Conservation (phyloP, 441 rosid genomes). For the Adansonia rubrostipa region DNA sequence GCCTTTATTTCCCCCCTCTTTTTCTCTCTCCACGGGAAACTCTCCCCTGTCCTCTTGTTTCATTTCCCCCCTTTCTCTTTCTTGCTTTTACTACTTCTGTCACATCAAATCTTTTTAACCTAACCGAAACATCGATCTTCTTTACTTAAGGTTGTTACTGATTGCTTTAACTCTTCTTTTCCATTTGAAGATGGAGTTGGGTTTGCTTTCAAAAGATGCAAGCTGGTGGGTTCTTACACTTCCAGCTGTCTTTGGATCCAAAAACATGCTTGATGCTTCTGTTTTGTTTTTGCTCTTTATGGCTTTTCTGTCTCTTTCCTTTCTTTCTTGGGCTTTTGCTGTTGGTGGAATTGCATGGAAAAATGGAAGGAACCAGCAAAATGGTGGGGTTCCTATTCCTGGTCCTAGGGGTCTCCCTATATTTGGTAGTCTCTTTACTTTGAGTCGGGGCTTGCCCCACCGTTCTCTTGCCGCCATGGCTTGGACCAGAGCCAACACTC, state of each 20-base stretch:
- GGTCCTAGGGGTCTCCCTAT: conserved; percentile 63
- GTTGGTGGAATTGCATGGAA: conserved; percentile 71
- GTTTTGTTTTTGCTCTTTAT: conserved; percentile 38
- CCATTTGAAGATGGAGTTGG: conserved; percentile 14
- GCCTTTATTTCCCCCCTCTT: too few species aligned
- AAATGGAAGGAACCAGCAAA: conserved; percentile 61
- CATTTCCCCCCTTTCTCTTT: too few species aligned
- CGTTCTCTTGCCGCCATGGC: conserved; percentile 56
- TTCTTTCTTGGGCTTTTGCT: conserved; percentile 58
- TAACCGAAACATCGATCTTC: too few species aligned
- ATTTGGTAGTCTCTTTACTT: conserved; percentile 46
- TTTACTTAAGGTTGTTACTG: too few species aligned
- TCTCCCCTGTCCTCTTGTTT: too few species aligned
- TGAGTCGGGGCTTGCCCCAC: conserved; percentile 54
- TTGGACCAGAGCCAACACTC: conserved; percentile 33
- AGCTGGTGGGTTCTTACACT: conserved; percentile 61
- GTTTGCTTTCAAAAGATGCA: conserved; percentile 43
- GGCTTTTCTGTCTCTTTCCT: conserved; percentile 37
- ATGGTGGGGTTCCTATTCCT: too few species aligned
- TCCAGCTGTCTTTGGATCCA: conserved; percentile 54
- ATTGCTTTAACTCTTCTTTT: too few species aligned
- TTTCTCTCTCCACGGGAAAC: too few species aligned
- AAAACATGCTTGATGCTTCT: conserved; percentile 35
- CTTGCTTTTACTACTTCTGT: too few species aligned
- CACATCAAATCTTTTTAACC: too few species aligned